Percentiles rank a stretch among this genome's conserved stretches.
phyloP scores from a whole-genome alignment of 768 basidiomycete genomes.

The Panus rudis region DNA sequence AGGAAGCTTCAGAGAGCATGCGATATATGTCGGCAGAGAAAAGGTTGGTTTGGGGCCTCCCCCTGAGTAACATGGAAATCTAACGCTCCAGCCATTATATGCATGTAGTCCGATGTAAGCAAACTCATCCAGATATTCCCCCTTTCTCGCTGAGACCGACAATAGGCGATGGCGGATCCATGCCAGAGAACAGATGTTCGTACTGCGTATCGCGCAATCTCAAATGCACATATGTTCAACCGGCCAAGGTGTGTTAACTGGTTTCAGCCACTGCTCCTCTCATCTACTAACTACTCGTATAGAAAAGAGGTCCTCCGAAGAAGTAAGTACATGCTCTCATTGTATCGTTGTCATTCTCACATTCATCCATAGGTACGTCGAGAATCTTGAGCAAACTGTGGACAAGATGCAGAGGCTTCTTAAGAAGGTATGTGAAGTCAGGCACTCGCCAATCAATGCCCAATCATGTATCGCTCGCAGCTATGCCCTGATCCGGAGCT shows the following conservation, averaged over 20 bases:
- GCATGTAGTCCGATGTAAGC: neutral
- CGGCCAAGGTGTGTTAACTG: constrained; percentile 44
- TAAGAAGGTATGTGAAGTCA: constrained; percentile 22
- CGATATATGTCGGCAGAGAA: constrained; percentile 10
- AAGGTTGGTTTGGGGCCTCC: neutral
- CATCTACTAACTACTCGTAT: constrained; percentile 1
- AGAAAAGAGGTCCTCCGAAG: constrained; percentile 56
- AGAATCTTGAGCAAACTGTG: constrained; percentile 34
- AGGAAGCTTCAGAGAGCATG: constrained; percentile 7
- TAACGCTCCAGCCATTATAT: constrained; percentile 5
- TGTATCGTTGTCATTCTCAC: neutral
- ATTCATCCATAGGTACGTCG: constrained; percentile 22
- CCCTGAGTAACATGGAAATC: neutral
- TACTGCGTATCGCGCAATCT: constrained; percentile 52
- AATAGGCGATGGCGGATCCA: constrained; percentile 62
- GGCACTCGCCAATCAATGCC: neutral
- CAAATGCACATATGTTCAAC: constrained; percentile 63
- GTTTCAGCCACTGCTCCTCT: neutral
- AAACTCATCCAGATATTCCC: neutral
- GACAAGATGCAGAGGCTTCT: constrained; percentile 33
- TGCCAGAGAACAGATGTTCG: constrained; percentile 52
- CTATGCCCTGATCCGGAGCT: constrained; percentile 59
- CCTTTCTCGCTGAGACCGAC: neutral
- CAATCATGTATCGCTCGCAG: constrained; percentile 25
- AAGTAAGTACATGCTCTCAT: constrained; percentile 30